Conservation (phyloP, 139 green algal genomes). For the Zygnema circumcarinatum region DNA sequence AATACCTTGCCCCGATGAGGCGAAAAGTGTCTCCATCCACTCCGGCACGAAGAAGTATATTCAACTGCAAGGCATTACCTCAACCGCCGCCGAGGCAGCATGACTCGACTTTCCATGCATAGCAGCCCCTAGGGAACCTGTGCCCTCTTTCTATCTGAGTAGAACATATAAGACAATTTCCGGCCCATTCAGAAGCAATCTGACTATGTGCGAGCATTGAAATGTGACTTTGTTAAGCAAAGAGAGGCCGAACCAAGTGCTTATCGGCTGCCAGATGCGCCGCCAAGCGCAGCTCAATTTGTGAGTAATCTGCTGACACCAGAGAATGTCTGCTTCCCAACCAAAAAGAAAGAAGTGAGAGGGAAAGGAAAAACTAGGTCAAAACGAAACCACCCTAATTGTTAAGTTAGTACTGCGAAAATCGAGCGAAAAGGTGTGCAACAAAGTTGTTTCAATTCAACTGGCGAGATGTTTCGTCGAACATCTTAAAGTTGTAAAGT, state of each 20-base stretch:
- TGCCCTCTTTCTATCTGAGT: too few species aligned
- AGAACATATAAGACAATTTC: too few species aligned
- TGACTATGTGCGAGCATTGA: too few species aligned
- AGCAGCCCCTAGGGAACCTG: neutral
- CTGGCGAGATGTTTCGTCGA: too few species aligned
- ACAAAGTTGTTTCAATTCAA: too few species aligned
- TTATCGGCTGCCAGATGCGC: constrained; percentile 26
- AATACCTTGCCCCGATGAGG: constrained; percentile 2
- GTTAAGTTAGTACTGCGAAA: too few species aligned
- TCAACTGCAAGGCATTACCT: neutral
- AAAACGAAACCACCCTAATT: too few species aligned
- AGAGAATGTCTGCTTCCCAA: neutral
- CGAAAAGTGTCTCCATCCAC: constrained; percentile 27
- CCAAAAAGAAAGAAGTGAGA: neutral
- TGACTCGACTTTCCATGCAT: neutral
- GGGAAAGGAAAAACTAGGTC: neutral
- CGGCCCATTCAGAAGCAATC: too few species aligned
- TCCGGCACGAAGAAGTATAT: constrained; percentile 17
- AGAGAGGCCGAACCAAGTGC: neutral
- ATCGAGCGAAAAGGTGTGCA: too few species aligned
- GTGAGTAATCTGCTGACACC: constrained; percentile 35
- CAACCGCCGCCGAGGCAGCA: neutral
- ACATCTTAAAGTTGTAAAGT: too few species aligned
- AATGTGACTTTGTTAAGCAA: too few species aligned
- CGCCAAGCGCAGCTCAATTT: constrained; percentile 35